Conservation (phyloP, 2,329 filamentous ascomycete species). For the Atkinsonella texensis region DNA sequence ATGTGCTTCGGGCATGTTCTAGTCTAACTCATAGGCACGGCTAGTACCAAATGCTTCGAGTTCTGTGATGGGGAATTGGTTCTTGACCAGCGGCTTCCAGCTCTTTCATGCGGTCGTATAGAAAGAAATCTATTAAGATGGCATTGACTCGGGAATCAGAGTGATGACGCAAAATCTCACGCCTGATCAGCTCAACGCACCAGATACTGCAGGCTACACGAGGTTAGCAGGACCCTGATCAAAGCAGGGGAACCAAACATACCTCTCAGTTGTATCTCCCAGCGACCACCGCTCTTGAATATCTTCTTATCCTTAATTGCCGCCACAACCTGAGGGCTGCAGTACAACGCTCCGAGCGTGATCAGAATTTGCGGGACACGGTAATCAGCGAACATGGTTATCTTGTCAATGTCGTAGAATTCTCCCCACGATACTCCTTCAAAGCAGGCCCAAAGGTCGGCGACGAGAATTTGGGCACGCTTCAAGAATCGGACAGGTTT, state of each 20-base stretch:
- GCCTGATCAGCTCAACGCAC: constrained; percentile 80
- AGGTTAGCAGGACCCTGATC: neutral
- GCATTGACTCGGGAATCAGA: constrained; percentile 68
- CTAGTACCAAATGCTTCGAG: constrained; percentile 89
- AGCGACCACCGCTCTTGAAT: constrained; percentile 59
- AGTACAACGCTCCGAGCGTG: constrained; percentile 68
- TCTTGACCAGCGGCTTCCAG: constrained; percentile 52
- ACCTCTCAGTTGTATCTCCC: constrained; percentile 83
- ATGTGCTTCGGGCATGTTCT: neutral
- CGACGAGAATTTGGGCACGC: constrained; percentile 88
- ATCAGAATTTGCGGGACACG: constrained; percentile 89
- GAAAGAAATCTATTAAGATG: constrained; percentile 90
- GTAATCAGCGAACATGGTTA: constrained; percentile 99
- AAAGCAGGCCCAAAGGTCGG: constrained; percentile 94
- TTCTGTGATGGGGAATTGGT: constrained; percentile 66
- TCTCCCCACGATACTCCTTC: constrained; percentile 65
- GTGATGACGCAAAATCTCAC: constrained; percentile 64
- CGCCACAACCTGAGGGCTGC: constrained; percentile 66
- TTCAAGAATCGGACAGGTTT: constrained; percentile 73
- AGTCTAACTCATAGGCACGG: neutral
- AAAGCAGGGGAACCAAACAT: constrained; percentile 14
- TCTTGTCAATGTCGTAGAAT: constrained; percentile 84
- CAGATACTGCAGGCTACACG: constrained; percentile 74
- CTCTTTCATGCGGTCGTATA: constrained; percentile 91
- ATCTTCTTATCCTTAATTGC: constrained; percentile 52